Base-by-base conservation (phyloP, 768 basidiomycete species). In the Russula virescens region DNA sequence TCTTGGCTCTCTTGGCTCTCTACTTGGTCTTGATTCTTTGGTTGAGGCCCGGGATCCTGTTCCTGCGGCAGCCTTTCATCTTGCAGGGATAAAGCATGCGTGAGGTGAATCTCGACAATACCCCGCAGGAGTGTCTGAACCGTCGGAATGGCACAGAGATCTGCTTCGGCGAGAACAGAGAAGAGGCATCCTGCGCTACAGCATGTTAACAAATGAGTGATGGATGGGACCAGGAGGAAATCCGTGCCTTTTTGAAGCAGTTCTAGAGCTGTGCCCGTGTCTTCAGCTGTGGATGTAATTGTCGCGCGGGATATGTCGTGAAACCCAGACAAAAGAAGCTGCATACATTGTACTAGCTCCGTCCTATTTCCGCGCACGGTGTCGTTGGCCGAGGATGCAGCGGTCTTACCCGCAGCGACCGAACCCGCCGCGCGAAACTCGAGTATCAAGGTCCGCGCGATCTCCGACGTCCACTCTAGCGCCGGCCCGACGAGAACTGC, bases 1-100 rank as follows among this genome's bases (percentile, higher is more conserved):
- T 92, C 89, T 69, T 94, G 90, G 65, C 87, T 91, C 63, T 92
- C 91, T 68, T 94, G 90, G 65, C 87, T 91, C 63, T 92, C 91
- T 68, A 83, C 82, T 48, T 31, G 31, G 31, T 31, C 31, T n/a
- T 79, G 80, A 42, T 81, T 81, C 19, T 70, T 71, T 9, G 60
- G 65, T n/a, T 72, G 63, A 5, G 70, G 62, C 7, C 73, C 74
- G 1, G 50, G 55, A 0, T 49, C 64, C 1, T 73, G 78, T 31
- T 77, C 80, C n/a, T 73, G 73, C 49, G 10, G 60, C 0, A 34
- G 58, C 2, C 72, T 77, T 28, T 73, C 71, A 0, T 77, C 79
- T 21, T 73, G 73, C 47, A 60, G n/a, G 2, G 53, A 64, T 38
- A 55, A 38, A 83, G 84, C 28, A 88, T 67, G 34, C 79, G 78